A percentile compares a stretch with the other conserved stretches of the same genome.
phyloP scores from a whole-genome alignment of 345 rosid species.

The Cardamine occulta region DNA sequence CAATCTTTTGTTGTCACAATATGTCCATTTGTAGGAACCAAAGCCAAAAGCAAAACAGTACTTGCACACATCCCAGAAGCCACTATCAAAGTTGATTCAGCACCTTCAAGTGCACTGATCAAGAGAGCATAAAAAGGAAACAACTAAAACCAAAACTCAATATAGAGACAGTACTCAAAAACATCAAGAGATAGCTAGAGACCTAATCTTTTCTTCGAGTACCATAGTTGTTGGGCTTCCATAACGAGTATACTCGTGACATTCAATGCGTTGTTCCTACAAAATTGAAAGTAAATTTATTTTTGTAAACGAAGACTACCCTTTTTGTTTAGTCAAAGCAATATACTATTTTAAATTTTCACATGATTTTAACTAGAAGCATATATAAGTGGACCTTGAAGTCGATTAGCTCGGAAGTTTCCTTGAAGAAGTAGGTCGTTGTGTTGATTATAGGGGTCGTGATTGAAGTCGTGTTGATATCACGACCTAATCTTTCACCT shows the following conservation, averaged over 20 bases:
- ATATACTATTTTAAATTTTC: background rate
- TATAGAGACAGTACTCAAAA: background rate
- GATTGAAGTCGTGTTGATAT: constrained; percentile 76
- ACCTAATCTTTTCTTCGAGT: constrained; percentile 53
- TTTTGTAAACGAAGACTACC: background rate
- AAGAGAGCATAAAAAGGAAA: background rate
- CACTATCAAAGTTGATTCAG: constrained; percentile 80
- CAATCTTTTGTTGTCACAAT: constrained; percentile 86
- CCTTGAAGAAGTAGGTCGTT: constrained; percentile 78
- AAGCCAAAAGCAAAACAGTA: constrained; percentile 73
- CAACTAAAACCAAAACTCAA: background rate
- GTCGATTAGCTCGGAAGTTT: constrained; percentile 78
- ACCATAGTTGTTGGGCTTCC: constrained; percentile 89
- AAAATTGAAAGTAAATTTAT: background rate
- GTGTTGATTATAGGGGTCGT: constrained; percentile 86
- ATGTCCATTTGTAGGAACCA: constrained; percentile 79
- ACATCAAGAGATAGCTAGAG: constrained; percentile 12
- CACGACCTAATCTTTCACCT: constrained; percentile 93
- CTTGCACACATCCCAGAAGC: constrained; percentile 97
- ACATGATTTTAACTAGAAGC: background rate
- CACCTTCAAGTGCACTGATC: constrained; percentile 81
- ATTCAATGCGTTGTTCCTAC: constrained; percentile 70
- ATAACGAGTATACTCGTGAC: constrained; percentile 88
- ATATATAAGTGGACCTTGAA: constrained; percentile 58
- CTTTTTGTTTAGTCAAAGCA: background rate